Evolutionary conservation across 2,329 filamentous ascomycete species (phyloP).

Genomic region (Albophoma yamanashiensis): DNA sequence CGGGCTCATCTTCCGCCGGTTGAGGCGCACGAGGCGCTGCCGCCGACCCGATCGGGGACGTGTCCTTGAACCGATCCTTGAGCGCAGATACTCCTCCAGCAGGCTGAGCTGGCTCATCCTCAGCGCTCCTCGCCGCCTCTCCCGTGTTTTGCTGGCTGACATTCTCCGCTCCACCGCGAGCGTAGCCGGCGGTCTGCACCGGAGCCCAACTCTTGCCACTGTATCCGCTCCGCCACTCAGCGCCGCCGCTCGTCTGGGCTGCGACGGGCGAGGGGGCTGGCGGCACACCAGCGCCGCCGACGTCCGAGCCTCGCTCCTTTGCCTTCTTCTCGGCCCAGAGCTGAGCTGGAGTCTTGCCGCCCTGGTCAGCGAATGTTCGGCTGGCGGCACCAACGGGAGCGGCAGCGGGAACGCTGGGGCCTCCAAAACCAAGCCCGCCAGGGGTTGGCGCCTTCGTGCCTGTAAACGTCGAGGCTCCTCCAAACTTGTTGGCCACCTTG

Average conservation of each 20-base stretch:
- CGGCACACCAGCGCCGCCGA: constrained; percentile 30
- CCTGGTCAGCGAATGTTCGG: constrained; percentile 87
- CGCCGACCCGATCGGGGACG: constrained; percentile 54
- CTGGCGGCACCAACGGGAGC: constrained; percentile 68
- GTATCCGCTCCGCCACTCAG: constrained; percentile 87
- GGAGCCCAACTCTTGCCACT: constrained; percentile 81
- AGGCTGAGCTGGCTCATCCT: constrained; percentile 42
- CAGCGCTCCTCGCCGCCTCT: constrained; percentile 30
- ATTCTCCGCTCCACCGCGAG: constrained; percentile 44
- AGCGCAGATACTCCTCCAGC: constrained; percentile 61
- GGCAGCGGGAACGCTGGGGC: constrained; percentile 40
- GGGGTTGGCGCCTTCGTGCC: constrained; percentile 87
- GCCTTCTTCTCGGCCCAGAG: constrained; percentile 98
- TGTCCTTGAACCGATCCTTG: constrained; percentile 72
- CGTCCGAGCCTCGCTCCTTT: constrained; percentile 50
- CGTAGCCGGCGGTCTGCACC: constrained; percentile 58
- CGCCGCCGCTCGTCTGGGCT: constrained; percentile 60
- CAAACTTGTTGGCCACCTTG: constrained; percentile 87
- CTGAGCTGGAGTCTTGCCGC: constrained; percentile 93
- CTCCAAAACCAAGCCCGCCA: constrained; percentile 53
- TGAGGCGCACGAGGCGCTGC: constrained; percentile 25
- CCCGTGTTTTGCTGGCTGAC: constrained; percentile 54
- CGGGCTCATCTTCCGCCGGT: constrained; percentile 22
- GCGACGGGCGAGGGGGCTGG: constrained; percentile 42
- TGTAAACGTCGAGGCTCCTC: constrained; percentile 57